A percentile compares a stretch with the other conserved stretches of the same genome.
Conservation (phyloP, 2,329 filamentous ascomycete species). For the Hymenoscyphus scutula region DNA sequence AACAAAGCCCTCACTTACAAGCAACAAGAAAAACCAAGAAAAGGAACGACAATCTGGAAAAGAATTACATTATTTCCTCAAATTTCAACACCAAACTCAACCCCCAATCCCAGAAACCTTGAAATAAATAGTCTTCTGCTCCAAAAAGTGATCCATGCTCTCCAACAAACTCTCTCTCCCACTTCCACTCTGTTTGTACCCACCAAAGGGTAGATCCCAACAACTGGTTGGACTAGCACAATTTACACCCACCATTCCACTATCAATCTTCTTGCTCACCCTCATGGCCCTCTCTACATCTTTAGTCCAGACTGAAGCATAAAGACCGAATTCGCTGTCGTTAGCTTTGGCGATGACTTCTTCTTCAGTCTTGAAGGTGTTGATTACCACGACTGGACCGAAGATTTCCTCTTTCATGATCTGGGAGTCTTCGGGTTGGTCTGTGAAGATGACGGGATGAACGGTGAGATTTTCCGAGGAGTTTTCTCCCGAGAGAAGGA, state of each 20-base stretch:
- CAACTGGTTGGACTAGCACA: slow-evolving; percentile 36
- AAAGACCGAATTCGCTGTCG: slow-evolving; percentile 62
- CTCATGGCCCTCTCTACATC: slow-evolving; percentile 51
- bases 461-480: slow-evolving; percentile 15
- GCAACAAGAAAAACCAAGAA: too few species aligned
- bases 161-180: slow-evolving; percentile 69
- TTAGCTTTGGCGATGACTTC: slow-evolving; percentile 60
- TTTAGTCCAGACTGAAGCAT: slow-evolving; percentile 56
- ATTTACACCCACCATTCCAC: slow-evolving; percentile 41
- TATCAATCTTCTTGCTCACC: slow-evolving; percentile 59
- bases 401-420: slow-evolving; percentile 55
- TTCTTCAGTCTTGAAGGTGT: slow-evolving; percentile 51
- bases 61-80: too few species aligned
- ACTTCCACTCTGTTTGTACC: slow-evolving; percentile 72
- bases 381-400: slow-evolving; percentile 57
- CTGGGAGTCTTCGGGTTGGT: slow-evolving; percentile 22
- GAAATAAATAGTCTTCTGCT: slow-evolving; percentile 19
- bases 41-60: too few species aligned
- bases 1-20: too few species aligned
- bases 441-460: slow-evolving; percentile 24
- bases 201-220: slow-evolving; percentile 52
- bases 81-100: too few species aligned
- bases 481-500: slow-evolving; percentile 17
- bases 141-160: slow-evolving; percentile 17
- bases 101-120: slow-evolving; percentile 15